Evolutionary conservation across 1,284 basidiomycete genomes (phyloP).

Genomic region (Tilletiopsis washingtonensis): DNA sequence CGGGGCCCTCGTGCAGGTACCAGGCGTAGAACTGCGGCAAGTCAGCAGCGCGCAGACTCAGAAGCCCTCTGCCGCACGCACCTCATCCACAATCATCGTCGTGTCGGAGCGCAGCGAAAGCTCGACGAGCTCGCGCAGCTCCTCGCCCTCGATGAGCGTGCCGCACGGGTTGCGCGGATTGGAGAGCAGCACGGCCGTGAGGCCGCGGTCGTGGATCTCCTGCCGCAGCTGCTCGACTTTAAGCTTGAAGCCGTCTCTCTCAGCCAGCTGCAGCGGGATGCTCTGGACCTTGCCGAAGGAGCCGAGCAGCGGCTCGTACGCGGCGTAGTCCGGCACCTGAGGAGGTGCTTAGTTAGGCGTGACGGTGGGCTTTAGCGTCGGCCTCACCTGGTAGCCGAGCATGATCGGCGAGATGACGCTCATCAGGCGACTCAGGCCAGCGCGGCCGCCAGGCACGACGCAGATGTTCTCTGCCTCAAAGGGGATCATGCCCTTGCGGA

Average conservation of each 20-base stretch:
- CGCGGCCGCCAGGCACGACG: slow-evolving; percentile 80
- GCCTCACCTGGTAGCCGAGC: slow-evolving; percentile 55
- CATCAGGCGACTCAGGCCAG: slow-evolving; percentile 80
- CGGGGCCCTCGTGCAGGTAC: slow-evolving; percentile 68
- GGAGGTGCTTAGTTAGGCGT: no score
- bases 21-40: slow-evolving; percentile 88
- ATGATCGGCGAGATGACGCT: slow-evolving; percentile 74
- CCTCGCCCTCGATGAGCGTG: slow-evolving; percentile 60
- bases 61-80: no score
- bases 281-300: slow-evolving; percentile 76
- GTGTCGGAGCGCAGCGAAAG: slow-evolving; percentile 62
- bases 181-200: slow-evolving; percentile 76
- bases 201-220: slow-evolving; percentile 52
- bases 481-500: slow-evolving; percentile 69
- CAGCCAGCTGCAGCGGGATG: slow-evolving; percentile 51
- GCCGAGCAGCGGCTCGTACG: slow-evolving; percentile 62
- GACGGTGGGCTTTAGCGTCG: no score
- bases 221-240: slow-evolving; percentile 57
- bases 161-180: slow-evolving; percentile 91
- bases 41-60: not conserved
- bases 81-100: slow-evolving; percentile 81
- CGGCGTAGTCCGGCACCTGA: slow-evolving; percentile 79
- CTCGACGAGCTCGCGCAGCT: slow-evolving; percentile 69
- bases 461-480: slow-evolving; percentile 83
- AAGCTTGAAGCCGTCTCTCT: slow-evolving; percentile 59